phyloP scores from a whole-genome alignment of 208 protist species.

The Giardia duodenalis region DNA sequence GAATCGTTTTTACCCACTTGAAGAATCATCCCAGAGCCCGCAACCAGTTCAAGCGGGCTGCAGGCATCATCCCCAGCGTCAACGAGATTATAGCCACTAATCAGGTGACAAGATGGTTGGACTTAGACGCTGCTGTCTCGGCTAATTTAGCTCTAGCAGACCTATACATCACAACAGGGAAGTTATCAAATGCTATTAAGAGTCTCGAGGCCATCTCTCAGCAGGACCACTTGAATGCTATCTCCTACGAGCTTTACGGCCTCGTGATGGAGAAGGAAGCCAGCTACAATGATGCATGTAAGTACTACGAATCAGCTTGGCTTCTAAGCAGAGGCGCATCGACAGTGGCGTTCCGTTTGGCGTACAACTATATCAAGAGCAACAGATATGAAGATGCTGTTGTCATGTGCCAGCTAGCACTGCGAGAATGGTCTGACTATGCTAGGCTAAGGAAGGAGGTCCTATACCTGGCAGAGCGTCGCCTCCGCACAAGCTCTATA shows the following conservation, averaged over 20 bases:
- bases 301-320: constrained; percentile 28
- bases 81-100: not conserved
- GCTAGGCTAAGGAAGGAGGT: not conserved
- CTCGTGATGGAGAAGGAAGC: constrained; percentile 4
- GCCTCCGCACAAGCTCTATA: not conserved
- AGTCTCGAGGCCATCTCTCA: not conserved
- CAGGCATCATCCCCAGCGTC: not conserved
- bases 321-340: not conserved
- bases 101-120: not conserved
- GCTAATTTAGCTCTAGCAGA: constrained; percentile 21
- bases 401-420: not conserved
- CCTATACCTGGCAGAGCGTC: not conserved
- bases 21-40: constrained; percentile 18
- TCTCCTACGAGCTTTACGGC: constrained; percentile 15
- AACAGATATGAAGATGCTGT: not conserved
- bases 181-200: constrained; percentile 17
- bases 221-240: not conserved
- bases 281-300: not conserved
- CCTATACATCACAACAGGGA: constrained; percentile 8
- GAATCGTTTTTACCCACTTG: not conserved
- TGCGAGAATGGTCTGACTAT: not conserved
- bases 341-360: constrained; percentile 7
- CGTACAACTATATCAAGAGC: constrained; percentile 28
- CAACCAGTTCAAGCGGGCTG: not conserved
- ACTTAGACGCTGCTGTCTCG: constrained; percentile 16